phyloP scores from a whole-genome alignment of 2,329 filamentous ascomycete genomes.

The Paraconiothyrium sp. region DNA sequence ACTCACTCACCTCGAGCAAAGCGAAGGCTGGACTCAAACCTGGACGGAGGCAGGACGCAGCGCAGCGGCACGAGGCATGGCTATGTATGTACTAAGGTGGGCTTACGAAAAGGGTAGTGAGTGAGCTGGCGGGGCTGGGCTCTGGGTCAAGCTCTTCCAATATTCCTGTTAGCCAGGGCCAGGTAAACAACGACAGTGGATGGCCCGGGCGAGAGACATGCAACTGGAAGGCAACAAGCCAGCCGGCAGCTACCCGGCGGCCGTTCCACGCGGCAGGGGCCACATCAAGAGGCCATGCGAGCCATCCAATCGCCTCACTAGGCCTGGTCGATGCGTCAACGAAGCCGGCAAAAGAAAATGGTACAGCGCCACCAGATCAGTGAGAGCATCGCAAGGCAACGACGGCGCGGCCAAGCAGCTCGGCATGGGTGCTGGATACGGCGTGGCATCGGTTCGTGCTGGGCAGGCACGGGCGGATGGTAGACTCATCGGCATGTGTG shows the following conservation, averaged over 20 bases:
- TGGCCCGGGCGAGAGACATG: slow-evolving; percentile 33
- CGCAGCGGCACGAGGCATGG: slow-evolving; percentile 31
- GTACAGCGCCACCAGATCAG: slow-evolving; percentile 31
- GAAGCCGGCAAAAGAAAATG: slow-evolving; percentile 31
- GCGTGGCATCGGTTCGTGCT: slow-evolving; percentile 34
- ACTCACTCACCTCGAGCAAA: slow-evolving; percentile 41
- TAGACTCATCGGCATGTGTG: slow-evolving; percentile 23
- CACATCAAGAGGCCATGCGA: slow-evolving; percentile 26
- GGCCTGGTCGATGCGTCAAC: slow-evolving; percentile 24
- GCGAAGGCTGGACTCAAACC: slow-evolving; percentile 38
- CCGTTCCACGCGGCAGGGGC: slow-evolving; percentile 27
- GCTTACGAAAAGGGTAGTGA: slow-evolving; percentile 33
- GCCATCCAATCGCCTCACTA: slow-evolving; percentile 31
- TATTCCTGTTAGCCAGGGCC: slow-evolving; percentile 37
- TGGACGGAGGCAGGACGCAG: slow-evolving; percentile 25
- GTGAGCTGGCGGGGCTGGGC: slow-evolving; percentile 40
- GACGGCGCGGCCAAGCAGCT: slow-evolving; percentile 26
- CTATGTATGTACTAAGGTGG: slow-evolving; percentile 35
- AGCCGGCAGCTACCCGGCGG: slow-evolving; percentile 23
- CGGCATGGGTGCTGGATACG: slow-evolving; percentile 31
- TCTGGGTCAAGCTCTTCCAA: slow-evolving; percentile 32
- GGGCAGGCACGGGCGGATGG: slow-evolving; percentile 27
- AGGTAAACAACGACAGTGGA: slow-evolving; percentile 32
- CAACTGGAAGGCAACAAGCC: slow-evolving; percentile 31
- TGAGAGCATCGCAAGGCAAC: slow-evolving; percentile 29